Evolutionary conservation across 352 stramenopile genomes (phyloP).

Genomic region (Pythium utonaiense): DNA sequence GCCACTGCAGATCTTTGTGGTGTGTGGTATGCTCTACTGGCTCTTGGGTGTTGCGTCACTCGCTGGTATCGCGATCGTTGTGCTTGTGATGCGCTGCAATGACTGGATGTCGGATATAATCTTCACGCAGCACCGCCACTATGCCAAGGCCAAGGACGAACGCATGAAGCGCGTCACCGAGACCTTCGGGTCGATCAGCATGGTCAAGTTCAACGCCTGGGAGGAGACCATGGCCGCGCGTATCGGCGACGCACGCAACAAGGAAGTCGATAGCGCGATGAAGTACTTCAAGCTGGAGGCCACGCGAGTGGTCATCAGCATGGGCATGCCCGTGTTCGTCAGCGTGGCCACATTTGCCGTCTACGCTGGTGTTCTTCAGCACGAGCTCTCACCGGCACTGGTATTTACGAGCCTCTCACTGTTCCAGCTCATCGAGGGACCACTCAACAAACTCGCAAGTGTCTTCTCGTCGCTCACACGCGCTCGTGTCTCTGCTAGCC

Average conservation of each 20-base stretch:
- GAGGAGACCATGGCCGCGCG: background rate
- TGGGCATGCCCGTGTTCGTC: constrained; percentile 49
- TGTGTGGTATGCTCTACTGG: background rate
- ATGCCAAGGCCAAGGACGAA: background rate
- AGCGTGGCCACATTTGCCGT: constrained; percentile 44
- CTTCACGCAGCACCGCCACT: background rate
- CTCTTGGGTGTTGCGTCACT: constrained; percentile 26
- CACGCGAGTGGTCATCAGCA: background rate
- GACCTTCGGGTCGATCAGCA: background rate
- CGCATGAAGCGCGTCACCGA: background rate
- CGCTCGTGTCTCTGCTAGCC: background rate
- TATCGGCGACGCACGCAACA: background rate
- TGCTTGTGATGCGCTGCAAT: background rate
- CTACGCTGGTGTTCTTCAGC: constrained; percentile 51
- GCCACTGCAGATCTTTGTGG: constrained; percentile 30
- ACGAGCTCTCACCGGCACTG: constrained; percentile 76
- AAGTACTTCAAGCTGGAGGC: background rate
- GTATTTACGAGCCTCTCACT: constrained; percentile 66
- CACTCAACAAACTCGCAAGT: constrained; percentile 14
- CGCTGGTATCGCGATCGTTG: constrained; percentile 29
- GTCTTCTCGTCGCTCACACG: background rate
- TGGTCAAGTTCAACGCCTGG: background rate
- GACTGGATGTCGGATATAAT: background rate
- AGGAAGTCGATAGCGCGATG: background rate
- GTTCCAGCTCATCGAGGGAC: constrained; percentile 76